These are phyloP conservation scores for Venturia nashicola DNA, from an alignment of 2,329 filamentous ascomycete genomes.

Conservation along the genomic window DNA sequence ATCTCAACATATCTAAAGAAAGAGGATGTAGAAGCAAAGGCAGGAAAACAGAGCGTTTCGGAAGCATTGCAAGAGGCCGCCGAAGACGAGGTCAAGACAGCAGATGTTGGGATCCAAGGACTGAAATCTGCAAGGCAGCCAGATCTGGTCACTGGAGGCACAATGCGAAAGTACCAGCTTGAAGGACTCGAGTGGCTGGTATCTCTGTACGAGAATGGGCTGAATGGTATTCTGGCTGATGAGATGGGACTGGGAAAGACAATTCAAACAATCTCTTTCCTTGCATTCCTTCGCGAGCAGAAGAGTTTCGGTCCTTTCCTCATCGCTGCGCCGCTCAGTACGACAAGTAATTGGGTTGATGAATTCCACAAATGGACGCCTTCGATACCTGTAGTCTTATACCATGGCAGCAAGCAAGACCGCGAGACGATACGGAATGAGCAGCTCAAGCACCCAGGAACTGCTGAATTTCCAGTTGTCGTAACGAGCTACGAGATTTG, in stretches of 20 bases:
- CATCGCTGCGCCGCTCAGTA: slow-evolving; percentile 82
- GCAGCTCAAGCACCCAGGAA: slow-evolving; percentile 57
- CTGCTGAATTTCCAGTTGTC: slow-evolving; percentile 72
- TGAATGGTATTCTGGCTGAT: slow-evolving; percentile 84
- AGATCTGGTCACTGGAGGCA: slow-evolving; percentile 69
- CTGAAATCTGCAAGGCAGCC: slow-evolving; percentile 77
- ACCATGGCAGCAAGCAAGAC: slow-evolving; percentile 73
- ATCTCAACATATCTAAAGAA: slow-evolving; percentile 52
- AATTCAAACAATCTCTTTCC: slow-evolving; percentile 76
- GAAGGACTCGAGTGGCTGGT: slow-evolving; percentile 92
- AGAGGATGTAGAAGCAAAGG: slow-evolving; percentile 41
- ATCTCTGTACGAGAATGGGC: slow-evolving; percentile 71
- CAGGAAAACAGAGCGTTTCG: slow-evolving; percentile 40
- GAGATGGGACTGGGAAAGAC: slow-evolving; percentile 95
- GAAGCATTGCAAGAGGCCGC: slow-evolving; percentile 47
- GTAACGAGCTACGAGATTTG: slow-evolving; percentile 96
- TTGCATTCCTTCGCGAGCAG: slow-evolving; percentile 78
- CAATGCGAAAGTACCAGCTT: slow-evolving; percentile 88
- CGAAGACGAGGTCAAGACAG: slow-evolving; percentile 44
- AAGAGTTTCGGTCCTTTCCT: slow-evolving; percentile 82
- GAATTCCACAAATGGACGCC: slow-evolving; percentile 90
- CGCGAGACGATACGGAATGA: slow-evolving; percentile 63
- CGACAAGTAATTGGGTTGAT: slow-evolving; percentile 88
- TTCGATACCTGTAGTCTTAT: slow-evolving; percentile 74
- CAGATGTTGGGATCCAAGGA: slow-evolving; percentile 52